A percentile compares a stretch with the other conserved stretches of the same genome.
Conservation (phyloP, 805 yeast genomes). For the Candida glaebosa region DNA sequence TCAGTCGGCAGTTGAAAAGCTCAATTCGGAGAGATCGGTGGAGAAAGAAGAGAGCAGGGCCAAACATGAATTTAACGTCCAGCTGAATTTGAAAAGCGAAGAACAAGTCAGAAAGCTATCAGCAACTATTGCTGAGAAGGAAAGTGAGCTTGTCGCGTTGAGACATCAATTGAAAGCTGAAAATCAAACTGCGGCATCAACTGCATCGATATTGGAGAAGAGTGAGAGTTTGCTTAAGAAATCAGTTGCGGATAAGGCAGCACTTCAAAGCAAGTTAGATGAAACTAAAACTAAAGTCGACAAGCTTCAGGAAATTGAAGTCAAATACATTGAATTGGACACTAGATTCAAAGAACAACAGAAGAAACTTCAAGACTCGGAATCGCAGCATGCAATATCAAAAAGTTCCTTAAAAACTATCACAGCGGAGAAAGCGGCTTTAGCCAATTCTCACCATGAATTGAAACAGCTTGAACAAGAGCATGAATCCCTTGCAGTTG, state of each 20-base stretch:
- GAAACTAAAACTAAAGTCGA: background rate
- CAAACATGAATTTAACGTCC: background rate
- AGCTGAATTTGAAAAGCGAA: background rate
- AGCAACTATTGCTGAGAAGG: conserved; percentile 6
- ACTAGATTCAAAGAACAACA: conserved; percentile 1
- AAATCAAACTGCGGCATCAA: background rate
- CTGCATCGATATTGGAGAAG: background rate
- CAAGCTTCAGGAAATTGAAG: background rate
- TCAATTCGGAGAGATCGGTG: background rate
- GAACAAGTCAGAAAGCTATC: background rate
- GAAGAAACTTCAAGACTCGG: background rate
- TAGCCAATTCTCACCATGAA: background rate
- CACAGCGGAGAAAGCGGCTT: background rate
- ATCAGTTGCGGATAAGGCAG: background rate
- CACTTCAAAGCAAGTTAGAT: background rate
- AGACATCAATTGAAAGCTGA: conserved; percentile 3
- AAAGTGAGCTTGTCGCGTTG: conserved; percentile 12
- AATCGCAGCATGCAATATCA: background rate
- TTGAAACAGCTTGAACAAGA: conserved; percentile 1
- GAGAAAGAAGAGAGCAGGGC: background rate
- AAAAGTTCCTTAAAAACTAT: background rate
- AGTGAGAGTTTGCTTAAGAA: conserved; percentile 2
- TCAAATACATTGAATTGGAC: background rate
- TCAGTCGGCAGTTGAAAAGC: background rate
- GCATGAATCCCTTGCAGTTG: background rate